Conservation (phyloP, 768 basidiomycete species). For the Kwoniella sp. region DNA sequence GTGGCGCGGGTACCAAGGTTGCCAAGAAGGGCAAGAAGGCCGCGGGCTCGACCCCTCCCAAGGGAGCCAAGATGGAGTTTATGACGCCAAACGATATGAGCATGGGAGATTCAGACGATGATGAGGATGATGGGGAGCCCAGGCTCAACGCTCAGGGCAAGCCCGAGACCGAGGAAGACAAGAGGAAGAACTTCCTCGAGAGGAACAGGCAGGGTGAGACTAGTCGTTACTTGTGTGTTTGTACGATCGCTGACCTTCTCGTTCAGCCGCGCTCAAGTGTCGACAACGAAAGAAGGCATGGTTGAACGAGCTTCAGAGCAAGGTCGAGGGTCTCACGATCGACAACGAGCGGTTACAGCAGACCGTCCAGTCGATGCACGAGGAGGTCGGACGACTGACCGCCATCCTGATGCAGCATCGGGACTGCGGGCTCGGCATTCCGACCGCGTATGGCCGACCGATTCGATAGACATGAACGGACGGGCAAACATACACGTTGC, state of each 20-base stretch:
- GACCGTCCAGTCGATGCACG: conserved; percentile 79
- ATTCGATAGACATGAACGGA: conserved; percentile 10
- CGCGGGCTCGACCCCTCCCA: conserved; percentile 9
- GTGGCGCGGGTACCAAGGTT: conserved; percentile 5
- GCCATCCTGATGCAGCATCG: conserved; percentile 52
- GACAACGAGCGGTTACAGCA: conserved; percentile 91
- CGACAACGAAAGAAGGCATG: conserved; percentile 99
- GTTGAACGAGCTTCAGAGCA: conserved; percentile 84
- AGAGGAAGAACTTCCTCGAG: conserved; percentile 92
- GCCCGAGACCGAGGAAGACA: conserved; percentile 97
- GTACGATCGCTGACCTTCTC: neutral
- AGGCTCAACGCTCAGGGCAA: conserved; percentile 56
- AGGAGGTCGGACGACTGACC: conserved; percentile 78
- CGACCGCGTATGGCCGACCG: conserved; percentile 33
- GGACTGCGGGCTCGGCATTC: conserved; percentile 48
- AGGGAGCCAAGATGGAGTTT: conserved; percentile 13
- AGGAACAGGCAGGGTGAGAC: conserved; percentile 86
- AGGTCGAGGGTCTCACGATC: conserved; percentile 83
- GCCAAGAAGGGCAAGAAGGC: conserved; percentile 40
- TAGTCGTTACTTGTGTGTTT: neutral
- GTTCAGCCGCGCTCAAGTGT: conserved; percentile 89
- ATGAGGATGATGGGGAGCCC: conserved; percentile 36
- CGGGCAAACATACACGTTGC: neutral
- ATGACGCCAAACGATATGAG: conserved; percentile 48
- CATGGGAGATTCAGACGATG: conserved; percentile 21